Percentiles rank a stretch among this genome's conserved stretches.
Evolutionary conservation across 495 filamentous ascomycete species (phyloP).

Genomic region (Penicillium pulvis): DNA sequence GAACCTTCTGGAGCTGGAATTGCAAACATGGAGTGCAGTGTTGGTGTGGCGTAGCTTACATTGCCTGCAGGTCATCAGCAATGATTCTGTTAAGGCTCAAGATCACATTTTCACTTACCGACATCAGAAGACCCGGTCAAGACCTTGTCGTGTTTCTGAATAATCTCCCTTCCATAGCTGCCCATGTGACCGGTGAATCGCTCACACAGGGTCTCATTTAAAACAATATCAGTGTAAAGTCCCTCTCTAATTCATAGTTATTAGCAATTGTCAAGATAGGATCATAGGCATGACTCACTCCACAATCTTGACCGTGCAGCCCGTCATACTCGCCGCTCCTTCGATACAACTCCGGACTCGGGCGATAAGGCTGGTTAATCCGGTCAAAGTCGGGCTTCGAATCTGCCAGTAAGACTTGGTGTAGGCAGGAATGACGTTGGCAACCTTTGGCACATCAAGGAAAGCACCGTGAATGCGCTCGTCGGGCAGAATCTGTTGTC

Average conservation of each 20-base stretch:
- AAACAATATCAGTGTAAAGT: constrained; percentile 60
- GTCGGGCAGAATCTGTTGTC: constrained; percentile 64
- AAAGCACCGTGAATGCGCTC: constrained; percentile 63
- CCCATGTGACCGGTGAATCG: constrained; percentile 56
- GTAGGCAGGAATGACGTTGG: constrained; percentile 65
- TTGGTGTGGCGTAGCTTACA: constrained; percentile 65
- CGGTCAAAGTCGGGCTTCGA: constrained; percentile 48
- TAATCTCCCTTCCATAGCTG: constrained; percentile 45
- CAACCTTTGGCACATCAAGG: constrained; percentile 57
- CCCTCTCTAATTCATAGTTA: constrained; percentile 28
- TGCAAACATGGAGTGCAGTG: constrained; percentile 58
- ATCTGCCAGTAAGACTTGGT: constrained; percentile 56
- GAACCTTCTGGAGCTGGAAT: constrained; percentile 49
- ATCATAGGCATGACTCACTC: constrained; percentile 26
- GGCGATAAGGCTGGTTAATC: constrained; percentile 47
- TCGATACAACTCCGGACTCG: constrained; percentile 60
- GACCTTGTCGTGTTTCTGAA: constrained; percentile 49
- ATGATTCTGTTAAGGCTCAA: not conserved
- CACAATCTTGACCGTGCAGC: constrained; percentile 53
- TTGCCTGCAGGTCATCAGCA: constrained; percentile 45
- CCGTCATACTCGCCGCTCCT: constrained; percentile 61
- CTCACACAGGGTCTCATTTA: constrained; percentile 59
- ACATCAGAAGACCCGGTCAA: constrained; percentile 54
- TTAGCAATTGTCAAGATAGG: not conserved
- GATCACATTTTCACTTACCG: constrained; percentile 39